Conservation (phyloP, 2,329 filamentous ascomycete species). For the Diaporthe australafricana region DNA sequence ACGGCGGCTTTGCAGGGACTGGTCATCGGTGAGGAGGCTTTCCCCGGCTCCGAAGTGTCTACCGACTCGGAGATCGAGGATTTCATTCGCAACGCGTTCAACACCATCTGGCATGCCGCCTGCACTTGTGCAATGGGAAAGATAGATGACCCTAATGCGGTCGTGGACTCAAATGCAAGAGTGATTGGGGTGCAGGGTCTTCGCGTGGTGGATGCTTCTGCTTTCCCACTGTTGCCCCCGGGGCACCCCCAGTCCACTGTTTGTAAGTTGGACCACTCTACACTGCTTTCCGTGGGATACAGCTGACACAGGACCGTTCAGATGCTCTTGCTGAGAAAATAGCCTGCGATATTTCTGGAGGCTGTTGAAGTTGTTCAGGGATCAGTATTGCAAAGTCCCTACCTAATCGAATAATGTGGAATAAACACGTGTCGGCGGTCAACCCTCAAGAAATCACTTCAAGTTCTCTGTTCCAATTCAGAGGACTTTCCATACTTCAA, state of each 20-base stretch:
- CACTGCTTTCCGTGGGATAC: background rate
- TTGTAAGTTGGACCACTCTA: background rate
- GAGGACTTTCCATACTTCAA: background rate
- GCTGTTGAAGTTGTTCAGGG: background rate
- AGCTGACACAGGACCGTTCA: background rate
- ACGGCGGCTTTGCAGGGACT: slow-evolving; percentile 39
- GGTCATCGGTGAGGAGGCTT: slow-evolving; percentile 43
- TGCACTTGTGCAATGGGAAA: slow-evolving; percentile 52
- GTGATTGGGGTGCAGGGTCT: slow-evolving; percentile 25
- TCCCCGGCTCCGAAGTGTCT: slow-evolving; percentile 48
- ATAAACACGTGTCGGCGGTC: background rate
- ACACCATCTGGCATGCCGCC: slow-evolving; percentile 47
- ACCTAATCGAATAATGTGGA: background rate
- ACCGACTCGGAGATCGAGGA: slow-evolving; percentile 46
- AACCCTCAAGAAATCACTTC: accelerated
- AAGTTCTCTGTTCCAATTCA: background rate
- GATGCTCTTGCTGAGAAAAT: slow-evolving; percentile 33
- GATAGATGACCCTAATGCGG: background rate
- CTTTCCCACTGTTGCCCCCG: slow-evolving; percentile 23
- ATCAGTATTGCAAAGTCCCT: background rate
- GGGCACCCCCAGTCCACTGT: slow-evolving; percentile 27
- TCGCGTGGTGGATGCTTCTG: slow-evolving; percentile 13
- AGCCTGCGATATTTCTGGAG: slow-evolving; percentile 15
- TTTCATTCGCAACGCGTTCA: slow-evolving; percentile 38
- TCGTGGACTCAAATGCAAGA: background rate